Base-by-base conservation (phyloP, 768 basidiomycete genomes). In the Infundibulicybe gibba region DNA sequence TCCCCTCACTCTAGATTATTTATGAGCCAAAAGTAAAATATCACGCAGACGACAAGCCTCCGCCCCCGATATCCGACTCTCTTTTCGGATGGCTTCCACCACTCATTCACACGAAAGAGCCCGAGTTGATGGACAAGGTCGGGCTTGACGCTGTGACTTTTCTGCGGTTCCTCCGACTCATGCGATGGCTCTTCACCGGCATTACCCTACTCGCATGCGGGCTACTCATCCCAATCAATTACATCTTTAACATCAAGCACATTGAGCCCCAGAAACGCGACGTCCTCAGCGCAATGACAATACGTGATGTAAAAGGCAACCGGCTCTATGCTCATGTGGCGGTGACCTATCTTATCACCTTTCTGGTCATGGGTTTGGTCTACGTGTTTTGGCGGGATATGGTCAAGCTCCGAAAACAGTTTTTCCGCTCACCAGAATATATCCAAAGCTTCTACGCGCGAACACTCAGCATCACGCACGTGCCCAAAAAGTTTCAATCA, bases 1-100 rank as follows among this genome's bases (percentile, higher is more conserved):
- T 44, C n/a, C 25, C 47, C 17, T 45, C 19, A 9, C 20, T 15
- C 16, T 41, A 88, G 86, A 74, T 81, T 49, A 76, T 89, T 39
- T 92, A 92, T 63, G 83, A 90, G 61, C 90, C 88, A 48, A 93
- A 91, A 67, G 76, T 85, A 61, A 90, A 90, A 63, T 92, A 90
- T 58, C 84, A 87, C 62, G 68, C 74, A 40, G 81, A 79, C 37
- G 65, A 80, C 62, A 87, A 87, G 62, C 62, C 69, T 9, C 87
- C 87, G 17, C 87, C 87, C 10, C 75, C 73, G 21, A 85, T 92
- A 53, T 81, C 80, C 11, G 80, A 85, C 56, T 81, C 83, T 2
- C 63, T 90, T 44, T 75, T 86, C 37, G 85, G 87, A 45, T 94
- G 93, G 91, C 63, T 93, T 3, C 76, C 79, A 14, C 90, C 90